Evolutionary conservation across 2,329 filamentous ascomycete species (phyloP).

Genomic region (Dactylellina sp.): DNA sequence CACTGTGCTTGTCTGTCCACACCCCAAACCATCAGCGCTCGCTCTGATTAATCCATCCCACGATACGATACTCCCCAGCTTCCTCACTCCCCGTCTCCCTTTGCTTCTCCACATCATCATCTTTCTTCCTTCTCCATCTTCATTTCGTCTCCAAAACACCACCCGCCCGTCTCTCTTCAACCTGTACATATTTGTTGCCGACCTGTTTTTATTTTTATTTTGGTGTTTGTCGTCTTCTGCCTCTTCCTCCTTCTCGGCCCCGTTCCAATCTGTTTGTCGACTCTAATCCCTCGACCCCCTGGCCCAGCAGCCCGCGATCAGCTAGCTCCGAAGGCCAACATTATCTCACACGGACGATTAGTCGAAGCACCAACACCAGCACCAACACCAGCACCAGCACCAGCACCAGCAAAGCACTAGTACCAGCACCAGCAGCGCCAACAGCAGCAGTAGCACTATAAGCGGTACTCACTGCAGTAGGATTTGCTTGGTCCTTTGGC

Average conservation of each 20-base stretch:
- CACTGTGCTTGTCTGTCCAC: constrained; percentile 39
- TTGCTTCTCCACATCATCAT: constrained; percentile 31
- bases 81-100: constrained; percentile 31
- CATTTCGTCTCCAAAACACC: constrained; percentile 12
- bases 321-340: constrained; percentile 34
- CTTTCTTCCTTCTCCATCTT: constrained; percentile 7
- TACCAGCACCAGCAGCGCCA: too few relatives aligned
- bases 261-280: constrained; percentile 8
- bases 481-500: constrained; percentile 5
- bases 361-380: too few relatives aligned
- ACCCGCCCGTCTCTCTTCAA: constrained; percentile 34
- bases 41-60: constrained; percentile 45
- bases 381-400: too few relatives aligned
- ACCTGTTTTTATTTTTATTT: constrained; percentile 30
- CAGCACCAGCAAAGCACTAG: too few relatives aligned
- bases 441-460: too few relatives aligned
- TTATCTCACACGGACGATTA: constrained; percentile 24
- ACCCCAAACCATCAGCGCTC: constrained; percentile 49
- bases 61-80: constrained; percentile 20
- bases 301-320: constrained; percentile 1
- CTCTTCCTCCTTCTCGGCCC: neutral
- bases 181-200: constrained; percentile 49
- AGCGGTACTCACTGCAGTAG: too few relatives aligned
- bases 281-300: too few relatives aligned
- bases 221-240: constrained; percentile 6